Conservation (phyloP, 768 basidiomycete genomes). For the Pulveroboletus sp. region DNA sequence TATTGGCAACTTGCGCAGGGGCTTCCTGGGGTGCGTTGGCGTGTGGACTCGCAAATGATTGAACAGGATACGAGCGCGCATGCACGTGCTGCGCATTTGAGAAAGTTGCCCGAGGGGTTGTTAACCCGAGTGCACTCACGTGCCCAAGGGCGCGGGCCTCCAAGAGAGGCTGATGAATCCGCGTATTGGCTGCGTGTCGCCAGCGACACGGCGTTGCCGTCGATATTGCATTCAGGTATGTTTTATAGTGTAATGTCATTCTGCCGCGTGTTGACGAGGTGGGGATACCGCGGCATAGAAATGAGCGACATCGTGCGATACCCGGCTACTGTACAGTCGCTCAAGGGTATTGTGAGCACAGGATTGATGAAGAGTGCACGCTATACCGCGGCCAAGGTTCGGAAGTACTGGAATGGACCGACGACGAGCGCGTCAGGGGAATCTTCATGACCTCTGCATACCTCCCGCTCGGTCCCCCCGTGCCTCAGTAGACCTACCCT, state of each 20-base stretch:
- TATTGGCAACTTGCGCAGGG: constrained; percentile 78
- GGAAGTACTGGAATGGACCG: constrained; percentile 71
- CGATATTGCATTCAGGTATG: constrained; percentile 52
- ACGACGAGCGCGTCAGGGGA: neutral
- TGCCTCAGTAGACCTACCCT: neutral
- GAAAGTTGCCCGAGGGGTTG: constrained; percentile 71
- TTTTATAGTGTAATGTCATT: neutral
- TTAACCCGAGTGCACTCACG: constrained; percentile 46
- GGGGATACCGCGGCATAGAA: constrained; percentile 40
- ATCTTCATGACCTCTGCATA: constrained; percentile 7
- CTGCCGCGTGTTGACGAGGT: neutral
- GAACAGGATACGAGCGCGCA: constrained; percentile 72
- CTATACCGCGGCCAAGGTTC: constrained; percentile 71
- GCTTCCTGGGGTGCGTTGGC: constrained; percentile 79
- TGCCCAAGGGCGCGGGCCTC: constrained; percentile 30
- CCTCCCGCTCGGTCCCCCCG: neutral
- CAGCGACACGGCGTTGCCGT: constrained; percentile 52
- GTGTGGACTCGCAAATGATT: constrained; percentile 42
- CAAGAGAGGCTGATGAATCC: constrained; percentile 59
- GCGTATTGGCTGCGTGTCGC: constrained; percentile 74
- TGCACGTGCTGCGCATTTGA: constrained; percentile 67
- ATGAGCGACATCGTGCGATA: constrained; percentile 72
- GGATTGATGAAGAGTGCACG: constrained; percentile 73
- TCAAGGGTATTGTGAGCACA: constrained; percentile 83
- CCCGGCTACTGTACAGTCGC: constrained; percentile 77